Conservation (phyloP, 2,329 filamentous ascomycete genomes). For the Colletotrichum karsti region DNA sequence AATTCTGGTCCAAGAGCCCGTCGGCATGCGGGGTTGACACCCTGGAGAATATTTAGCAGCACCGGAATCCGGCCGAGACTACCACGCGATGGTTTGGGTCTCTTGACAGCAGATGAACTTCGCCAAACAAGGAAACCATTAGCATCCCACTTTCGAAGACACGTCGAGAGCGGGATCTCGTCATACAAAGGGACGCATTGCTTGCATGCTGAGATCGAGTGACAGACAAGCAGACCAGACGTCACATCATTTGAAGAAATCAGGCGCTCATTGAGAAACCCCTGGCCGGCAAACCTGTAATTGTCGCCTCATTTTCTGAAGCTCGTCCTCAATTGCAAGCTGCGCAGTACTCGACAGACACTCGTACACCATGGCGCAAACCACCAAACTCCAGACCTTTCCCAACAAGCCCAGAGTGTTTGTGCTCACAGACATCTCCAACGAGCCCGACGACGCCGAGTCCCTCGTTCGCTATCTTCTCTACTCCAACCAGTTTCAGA, state of each 20-base stretch:
- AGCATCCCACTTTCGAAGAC: not conserved
- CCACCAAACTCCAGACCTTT: constrained; percentile 11
- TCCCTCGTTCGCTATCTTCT: constrained; percentile 53
- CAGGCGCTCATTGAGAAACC: not conserved
- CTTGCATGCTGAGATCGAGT: not conserved
- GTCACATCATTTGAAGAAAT: not conserved
- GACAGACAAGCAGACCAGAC: not conserved
- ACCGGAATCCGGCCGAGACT: constrained; percentile 16
- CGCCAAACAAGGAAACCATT: constrained; percentile 5
- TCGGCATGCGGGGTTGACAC: constrained; percentile 12
- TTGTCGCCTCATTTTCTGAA: not conserved
- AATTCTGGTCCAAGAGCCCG: not conserved
- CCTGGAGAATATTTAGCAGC: constrained; percentile 8
- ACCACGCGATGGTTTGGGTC: not conserved
- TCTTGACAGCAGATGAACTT: not conserved
- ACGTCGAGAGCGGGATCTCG: not conserved
- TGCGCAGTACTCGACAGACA: not conserved
- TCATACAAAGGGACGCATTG: constrained; percentile 1
- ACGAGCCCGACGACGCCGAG: constrained; percentile 55
- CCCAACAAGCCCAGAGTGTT: constrained; percentile 44
- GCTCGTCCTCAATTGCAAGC: not conserved
- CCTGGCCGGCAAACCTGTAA: not conserved
- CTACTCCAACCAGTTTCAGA: constrained; percentile 55
- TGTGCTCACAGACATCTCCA: constrained; percentile 52
- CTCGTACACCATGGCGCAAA: not conserved